A percentile compares a stretch with the other conserved stretches of the same genome.
These are phyloP conservation scores for Paramecium bursaria DNA, from an alignment of 73 alveolate species.

Conservation along the genomic window DNA sequence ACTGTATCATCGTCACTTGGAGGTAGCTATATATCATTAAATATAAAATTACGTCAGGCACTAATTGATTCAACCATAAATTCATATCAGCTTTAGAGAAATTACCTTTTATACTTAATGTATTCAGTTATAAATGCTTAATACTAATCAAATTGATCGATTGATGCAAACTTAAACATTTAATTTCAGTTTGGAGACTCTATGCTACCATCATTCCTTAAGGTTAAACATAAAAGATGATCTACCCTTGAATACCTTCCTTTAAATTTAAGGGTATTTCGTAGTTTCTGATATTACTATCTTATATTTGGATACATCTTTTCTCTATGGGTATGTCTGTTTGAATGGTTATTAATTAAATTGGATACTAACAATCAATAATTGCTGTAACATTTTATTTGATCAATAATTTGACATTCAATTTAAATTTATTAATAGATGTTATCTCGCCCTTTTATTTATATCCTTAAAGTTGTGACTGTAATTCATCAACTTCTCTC, in stretches of 20 bases:
- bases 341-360: neutral
- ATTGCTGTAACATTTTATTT: conserved; percentile 36
- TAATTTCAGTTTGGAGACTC: conserved; percentile 1
- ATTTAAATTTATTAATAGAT: conserved; percentile 9
- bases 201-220: neutral
- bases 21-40: neutral
- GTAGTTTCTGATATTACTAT: conserved; percentile 13
- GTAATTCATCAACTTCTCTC: conserved; percentile 6
- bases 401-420: conserved; percentile 1
- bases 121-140: conserved; percentile 15
- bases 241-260: neutral
- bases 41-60: conserved; percentile 17
- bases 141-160: conserved; percentile 11
- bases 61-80: conserved; percentile 26
- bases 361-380: conserved; percentile 53
- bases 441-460: neutral
- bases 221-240: conserved; percentile 21
- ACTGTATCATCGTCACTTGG: conserved; percentile 11
- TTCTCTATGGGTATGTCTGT: neutral
- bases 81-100: conserved; percentile 23
- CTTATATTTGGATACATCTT: neutral
- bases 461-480: neutral
- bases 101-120: conserved; percentile 6
- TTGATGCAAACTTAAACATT: neutral
- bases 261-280: neutral